Percentiles rank a stretch among this genome's conserved stretches.
These are phyloP conservation scores for Fusarium sp. DNA, from an alignment of 2,329 filamentous ascomycete genomes.

Conservation along the genomic window DNA sequence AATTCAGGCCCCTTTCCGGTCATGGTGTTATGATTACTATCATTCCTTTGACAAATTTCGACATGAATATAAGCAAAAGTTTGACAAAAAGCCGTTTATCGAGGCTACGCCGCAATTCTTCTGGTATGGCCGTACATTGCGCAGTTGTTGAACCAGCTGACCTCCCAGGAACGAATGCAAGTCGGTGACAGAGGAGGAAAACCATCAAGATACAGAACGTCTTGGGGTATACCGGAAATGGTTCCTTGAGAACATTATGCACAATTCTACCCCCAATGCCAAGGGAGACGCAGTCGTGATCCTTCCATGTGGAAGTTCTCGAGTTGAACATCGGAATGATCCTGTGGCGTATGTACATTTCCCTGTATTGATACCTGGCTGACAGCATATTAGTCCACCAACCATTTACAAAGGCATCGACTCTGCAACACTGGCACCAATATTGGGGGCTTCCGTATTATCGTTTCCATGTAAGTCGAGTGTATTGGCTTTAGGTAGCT, in stretches of 20 bases:
- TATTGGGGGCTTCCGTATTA: constrained; percentile 48
- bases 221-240: constrained; percentile 46
- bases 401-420: constrained; percentile 41
- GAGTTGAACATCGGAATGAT: constrained; percentile 43
- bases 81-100: constrained; percentile 40
- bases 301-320: constrained; percentile 40
- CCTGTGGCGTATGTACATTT: constrained; percentile 38
- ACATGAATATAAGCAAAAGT: constrained; percentile 37
- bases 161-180: constrained; percentile 37
- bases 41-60: constrained; percentile 46
- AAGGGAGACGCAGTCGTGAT: constrained; percentile 43
- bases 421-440: constrained; percentile 42
- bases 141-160: background rate
- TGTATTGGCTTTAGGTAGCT: background rate
- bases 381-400: constrained; percentile 41
- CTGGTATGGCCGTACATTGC: constrained; percentile 41
- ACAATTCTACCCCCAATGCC: constrained; percentile 22
- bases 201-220: constrained; percentile 26
- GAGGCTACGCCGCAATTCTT: constrained; percentile 45
- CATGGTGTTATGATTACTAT: constrained; percentile 50
- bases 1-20: constrained; percentile 44
- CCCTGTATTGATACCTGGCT: constrained; percentile 16
- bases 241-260: constrained; percentile 47
- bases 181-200: constrained; percentile 1
- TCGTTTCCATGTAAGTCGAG: constrained; percentile 49